A percentile compares a stretch with the other conserved stretches of the same genome.
Evolutionary conservation across 2,329 filamentous ascomycete species (phyloP).

Genomic region (Fusarium camptoceras): DNA sequence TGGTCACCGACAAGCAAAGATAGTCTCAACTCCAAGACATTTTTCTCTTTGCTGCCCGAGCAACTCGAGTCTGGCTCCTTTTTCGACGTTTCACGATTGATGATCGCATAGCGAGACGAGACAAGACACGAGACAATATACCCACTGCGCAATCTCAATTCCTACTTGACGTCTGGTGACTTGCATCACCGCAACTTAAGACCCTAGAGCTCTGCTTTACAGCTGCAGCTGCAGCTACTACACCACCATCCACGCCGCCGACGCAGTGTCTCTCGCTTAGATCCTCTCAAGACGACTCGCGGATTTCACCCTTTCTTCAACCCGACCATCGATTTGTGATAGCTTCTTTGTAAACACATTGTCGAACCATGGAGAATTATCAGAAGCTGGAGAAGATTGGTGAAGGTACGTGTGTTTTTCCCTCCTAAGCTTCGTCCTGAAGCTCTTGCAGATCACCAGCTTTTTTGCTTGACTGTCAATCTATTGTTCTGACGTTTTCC

Average conservation of each 20-base stretch:
- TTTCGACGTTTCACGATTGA: neutral
- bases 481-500: conserved; percentile 2
- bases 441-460: conserved; percentile 5
- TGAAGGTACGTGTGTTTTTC: conserved; percentile 73
- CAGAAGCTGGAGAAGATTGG: conserved; percentile 97
- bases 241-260: conserved; percentile 24
- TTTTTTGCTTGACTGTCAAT: neutral
- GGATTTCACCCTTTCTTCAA: conserved; percentile 24
- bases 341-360: conserved; percentile 19
- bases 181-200: conserved; percentile 8
- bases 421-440: neutral
- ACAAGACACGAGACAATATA: neutral
- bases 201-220: neutral
- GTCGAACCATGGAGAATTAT: conserved; percentile 84
- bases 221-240: conserved; percentile 2
- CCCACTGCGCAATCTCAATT: conserved; percentile 19
- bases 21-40: conserved; percentile 4
- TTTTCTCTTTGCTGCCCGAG: conserved; percentile 15
- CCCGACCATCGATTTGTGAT: conserved; percentile 11
- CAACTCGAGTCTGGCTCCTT: conserved; percentile 6
- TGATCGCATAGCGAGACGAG: conserved; percentile 19
- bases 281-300: conserved; percentile 10
- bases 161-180: conserved; percentile 5
- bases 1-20: conserved; percentile 6
- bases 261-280: conserved; percentile 37